phyloP scores from a whole-genome alignment of 2,329 filamentous ascomycete genomes.

The Aspergillus texensis region DNA sequence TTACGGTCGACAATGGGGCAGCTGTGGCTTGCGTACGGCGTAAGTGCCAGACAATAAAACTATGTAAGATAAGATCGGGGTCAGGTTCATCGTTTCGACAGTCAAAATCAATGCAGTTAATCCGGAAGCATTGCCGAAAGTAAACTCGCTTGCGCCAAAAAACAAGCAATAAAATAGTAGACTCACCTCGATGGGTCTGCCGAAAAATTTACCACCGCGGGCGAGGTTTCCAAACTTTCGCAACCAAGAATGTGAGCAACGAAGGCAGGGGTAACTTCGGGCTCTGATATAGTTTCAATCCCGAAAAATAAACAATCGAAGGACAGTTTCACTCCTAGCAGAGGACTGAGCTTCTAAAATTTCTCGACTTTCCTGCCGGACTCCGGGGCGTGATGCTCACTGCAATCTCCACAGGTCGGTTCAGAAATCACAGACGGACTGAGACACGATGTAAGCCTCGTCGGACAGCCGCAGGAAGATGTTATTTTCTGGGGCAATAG shows the following conservation, averaged over 20 bases:
- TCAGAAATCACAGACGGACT: constrained; percentile 7
- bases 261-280: constrained; percentile 8
- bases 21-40: neutral
- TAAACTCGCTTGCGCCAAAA: neutral
- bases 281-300: neutral
- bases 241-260: constrained; percentile 20
- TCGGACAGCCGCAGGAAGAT: constrained; percentile 15
- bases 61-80: neutral
- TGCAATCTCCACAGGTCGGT: neutral
- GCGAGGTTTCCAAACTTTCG: constrained; percentile 8
- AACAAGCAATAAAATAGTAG: neutral
- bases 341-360: neutral
- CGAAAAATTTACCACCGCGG: constrained; percentile 2
- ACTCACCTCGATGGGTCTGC: constrained; percentile 3
- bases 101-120: neutral
- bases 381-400: neutral
- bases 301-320: neutral
- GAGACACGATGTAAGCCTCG: constrained; percentile 16
- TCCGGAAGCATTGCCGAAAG: neutral
- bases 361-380: neutral
- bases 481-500: neutral
- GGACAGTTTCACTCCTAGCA: neutral
- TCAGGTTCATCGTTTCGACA: neutral
- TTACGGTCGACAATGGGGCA: neutral
- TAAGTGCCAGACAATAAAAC: neutral